A percentile compares a stretch with the other conserved stretches of the same genome.
These are phyloP conservation scores for Suhomyces guaymorum DNA, from an alignment of 1,139 yeast genomes.

Conservation along the genomic window DNA sequence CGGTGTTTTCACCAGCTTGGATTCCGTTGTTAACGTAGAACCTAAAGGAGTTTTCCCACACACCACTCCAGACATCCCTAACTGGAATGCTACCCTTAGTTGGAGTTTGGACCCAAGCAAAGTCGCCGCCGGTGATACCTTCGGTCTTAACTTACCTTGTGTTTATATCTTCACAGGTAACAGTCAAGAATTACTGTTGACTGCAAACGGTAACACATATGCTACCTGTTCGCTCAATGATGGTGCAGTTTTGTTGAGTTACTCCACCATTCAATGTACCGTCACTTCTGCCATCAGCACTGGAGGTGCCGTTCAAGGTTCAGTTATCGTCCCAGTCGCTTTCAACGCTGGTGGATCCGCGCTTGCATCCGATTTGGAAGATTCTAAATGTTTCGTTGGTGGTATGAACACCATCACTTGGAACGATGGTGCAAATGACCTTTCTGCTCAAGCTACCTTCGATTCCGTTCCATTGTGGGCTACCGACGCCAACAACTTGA, in stretches of 20 bases:
- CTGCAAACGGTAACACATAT: conserved; percentile 20
- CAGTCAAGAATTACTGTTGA: conserved; percentile 17
- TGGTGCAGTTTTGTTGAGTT: conserved; percentile 28
- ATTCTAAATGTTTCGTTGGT: conserved; percentile 21
- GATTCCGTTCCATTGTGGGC: conserved; percentile 3
- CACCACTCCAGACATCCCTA: conserved; percentile 17
- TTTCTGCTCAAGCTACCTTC: conserved; percentile 21
- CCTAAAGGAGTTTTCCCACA: conserved; percentile 4
- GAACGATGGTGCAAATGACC: conserved; percentile 28
- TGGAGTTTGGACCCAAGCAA: conserved; percentile 28
- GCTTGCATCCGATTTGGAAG: conserved; percentile 20
- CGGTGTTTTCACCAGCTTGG: conserved; percentile 23
- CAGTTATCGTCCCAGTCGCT: conserved; percentile 26
- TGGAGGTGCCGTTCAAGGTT: conserved; percentile 22
- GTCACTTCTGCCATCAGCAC: conserved; percentile 18
- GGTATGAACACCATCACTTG: conserved; percentile 32
- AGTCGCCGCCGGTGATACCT: conserved; percentile 32
- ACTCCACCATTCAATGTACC: conserved; percentile 29
- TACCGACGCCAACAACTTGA: conserved; percentile 2
- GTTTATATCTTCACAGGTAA: conserved; percentile 31
- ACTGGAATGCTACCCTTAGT: conserved; percentile 27
- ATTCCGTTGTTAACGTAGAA: conserved; percentile 9
- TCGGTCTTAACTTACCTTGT: conserved; percentile 31
- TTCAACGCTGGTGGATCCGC: conserved; percentile 31
- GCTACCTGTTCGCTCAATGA: conserved; percentile 29